These are phyloP conservation scores for Usnea hakonensis DNA, from an alignment of 495 filamentous ascomycete species.

Conservation along the genomic window DNA sequence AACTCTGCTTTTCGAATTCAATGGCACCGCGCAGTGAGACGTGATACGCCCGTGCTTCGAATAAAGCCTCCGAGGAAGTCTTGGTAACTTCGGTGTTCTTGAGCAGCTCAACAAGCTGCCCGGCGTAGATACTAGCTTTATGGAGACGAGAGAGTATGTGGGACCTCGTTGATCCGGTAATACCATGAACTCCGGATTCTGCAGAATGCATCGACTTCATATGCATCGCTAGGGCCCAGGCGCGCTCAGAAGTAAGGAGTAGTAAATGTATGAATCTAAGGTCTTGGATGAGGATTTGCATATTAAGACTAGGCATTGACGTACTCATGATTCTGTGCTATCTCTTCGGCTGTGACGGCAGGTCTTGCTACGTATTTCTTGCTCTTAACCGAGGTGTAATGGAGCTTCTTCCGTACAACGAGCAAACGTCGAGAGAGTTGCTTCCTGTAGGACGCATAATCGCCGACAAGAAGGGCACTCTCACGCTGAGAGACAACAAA, in stretches of 20 bases:
- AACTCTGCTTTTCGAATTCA: slow-evolving; percentile 77
- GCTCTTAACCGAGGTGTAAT: slow-evolving; percentile 70
- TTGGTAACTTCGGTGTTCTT: slow-evolving; percentile 48
- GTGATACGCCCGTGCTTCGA: slow-evolving; percentile 83
- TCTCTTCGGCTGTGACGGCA: slow-evolving; percentile 66
- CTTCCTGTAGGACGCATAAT: slow-evolving; percentile 76
- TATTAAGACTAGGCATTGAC: background rate
- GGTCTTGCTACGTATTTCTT: slow-evolving; percentile 72
- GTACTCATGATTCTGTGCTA: slow-evolving; percentile 68
- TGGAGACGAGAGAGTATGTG: slow-evolving; percentile 82
- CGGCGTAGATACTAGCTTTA: slow-evolving; percentile 66
- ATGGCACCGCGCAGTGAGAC: slow-evolving; percentile 65
- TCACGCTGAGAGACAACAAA: slow-evolving; percentile 71
- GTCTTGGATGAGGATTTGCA: slow-evolving; percentile 1
- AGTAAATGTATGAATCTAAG: slow-evolving; percentile 69
- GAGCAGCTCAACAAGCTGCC: slow-evolving; percentile 59
- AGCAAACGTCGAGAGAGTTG: slow-evolving; percentile 76
- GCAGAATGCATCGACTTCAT: slow-evolving; percentile 80
- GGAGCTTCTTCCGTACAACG: slow-evolving; percentile 75
- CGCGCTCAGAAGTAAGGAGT: slow-evolving; percentile 78
- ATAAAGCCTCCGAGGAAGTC: slow-evolving; percentile 60
- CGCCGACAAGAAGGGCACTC: slow-evolving; percentile 74
- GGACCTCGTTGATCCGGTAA: slow-evolving; percentile 68
- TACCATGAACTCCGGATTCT: slow-evolving; percentile 59
- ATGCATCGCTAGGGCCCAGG: slow-evolving; percentile 94